Conservation (phyloP, 2,329 filamentous ascomycete genomes). For the Zarea fungicola region DNA sequence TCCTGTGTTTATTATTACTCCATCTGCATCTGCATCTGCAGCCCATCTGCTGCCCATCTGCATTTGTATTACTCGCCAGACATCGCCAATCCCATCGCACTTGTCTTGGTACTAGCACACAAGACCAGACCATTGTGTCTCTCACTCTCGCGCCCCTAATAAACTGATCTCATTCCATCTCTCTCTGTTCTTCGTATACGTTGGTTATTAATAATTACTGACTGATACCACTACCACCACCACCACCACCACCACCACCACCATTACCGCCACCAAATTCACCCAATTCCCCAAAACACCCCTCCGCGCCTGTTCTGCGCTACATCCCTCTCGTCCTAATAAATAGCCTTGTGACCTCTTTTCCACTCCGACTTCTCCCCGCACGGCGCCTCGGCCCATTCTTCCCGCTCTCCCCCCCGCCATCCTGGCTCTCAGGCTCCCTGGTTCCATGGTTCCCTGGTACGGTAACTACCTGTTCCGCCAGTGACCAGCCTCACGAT, state of each 20-base stretch:
- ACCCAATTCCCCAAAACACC: background rate
- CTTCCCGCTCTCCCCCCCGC: background rate
- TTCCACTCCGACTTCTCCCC: background rate
- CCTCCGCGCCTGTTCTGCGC: conserved; percentile 3
- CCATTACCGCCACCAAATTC: conserved; percentile 1
- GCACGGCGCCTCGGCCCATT: background rate
- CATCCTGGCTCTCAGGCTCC: background rate
- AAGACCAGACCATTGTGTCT: no score
- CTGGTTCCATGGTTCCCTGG: conserved; percentile 4
- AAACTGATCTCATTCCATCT: no score
- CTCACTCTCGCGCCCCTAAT: no score
- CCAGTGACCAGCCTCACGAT: no score
- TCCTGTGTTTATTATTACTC: no score
- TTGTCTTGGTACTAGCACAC: no score
- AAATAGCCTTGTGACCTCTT: conserved; percentile 7
- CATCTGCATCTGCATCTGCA: no score
- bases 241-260: conserved; percentile 3
- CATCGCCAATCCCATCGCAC: no score
- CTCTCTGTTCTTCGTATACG: no score
- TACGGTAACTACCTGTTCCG: no score
- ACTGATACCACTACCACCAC: background rate
- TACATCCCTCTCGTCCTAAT: background rate
- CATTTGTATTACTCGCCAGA: no score
- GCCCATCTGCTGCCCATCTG: no score
- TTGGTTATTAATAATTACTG: background rate